These are phyloP conservation scores for Boletus pseudo-olivaceus DNA, from an alignment of 768 basidiomycete species.

Conservation along the genomic window DNA sequence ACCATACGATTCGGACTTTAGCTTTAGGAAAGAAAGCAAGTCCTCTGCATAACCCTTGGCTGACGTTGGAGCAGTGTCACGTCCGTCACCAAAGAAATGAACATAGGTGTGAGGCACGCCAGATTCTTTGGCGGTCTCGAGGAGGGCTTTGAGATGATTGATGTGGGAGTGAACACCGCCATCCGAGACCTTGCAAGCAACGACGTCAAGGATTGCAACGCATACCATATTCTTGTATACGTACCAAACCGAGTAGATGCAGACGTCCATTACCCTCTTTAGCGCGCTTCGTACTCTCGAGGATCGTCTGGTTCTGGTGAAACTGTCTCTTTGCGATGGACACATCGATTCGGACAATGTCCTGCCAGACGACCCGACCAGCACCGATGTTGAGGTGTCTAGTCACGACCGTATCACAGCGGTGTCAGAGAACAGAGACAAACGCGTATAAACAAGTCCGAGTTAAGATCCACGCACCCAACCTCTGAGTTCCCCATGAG, in stretches of 20 bases:
- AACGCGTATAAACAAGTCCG: not conserved
- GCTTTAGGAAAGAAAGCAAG: constrained; percentile 69
- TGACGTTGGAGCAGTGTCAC: constrained; percentile 89
- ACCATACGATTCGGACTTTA: constrained; percentile 72
- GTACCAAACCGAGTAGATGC: constrained; percentile 84
- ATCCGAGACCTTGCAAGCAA: constrained; percentile 66
- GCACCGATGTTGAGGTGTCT: constrained; percentile 96
- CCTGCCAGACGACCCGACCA: constrained; percentile 95
- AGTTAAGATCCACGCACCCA: constrained; percentile 54
- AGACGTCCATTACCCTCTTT: constrained; percentile 81
- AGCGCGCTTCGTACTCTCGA: constrained; percentile 71
- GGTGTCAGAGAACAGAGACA: constrained; percentile 1
- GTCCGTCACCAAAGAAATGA: constrained; percentile 94
- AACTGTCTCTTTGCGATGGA: constrained; percentile 86
- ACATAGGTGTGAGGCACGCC: constrained; percentile 84
- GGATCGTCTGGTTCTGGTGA: constrained; percentile 70
- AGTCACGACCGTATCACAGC: not conserved
- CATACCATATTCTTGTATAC: constrained; percentile 17
- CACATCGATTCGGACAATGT: constrained; percentile 93
- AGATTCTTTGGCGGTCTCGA: constrained; percentile 84
- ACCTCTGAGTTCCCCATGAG: constrained; percentile 99
- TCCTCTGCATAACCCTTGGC: constrained; percentile 75
- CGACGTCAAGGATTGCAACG: constrained; percentile 1
- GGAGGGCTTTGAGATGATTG: constrained; percentile 81
- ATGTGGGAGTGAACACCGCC: constrained; percentile 98